Percentiles rank a stretch among this genome's conserved stretches.
Conservation (phyloP, 805 yeast species). For the Wickerhamomyces hampshirensis region DNA sequence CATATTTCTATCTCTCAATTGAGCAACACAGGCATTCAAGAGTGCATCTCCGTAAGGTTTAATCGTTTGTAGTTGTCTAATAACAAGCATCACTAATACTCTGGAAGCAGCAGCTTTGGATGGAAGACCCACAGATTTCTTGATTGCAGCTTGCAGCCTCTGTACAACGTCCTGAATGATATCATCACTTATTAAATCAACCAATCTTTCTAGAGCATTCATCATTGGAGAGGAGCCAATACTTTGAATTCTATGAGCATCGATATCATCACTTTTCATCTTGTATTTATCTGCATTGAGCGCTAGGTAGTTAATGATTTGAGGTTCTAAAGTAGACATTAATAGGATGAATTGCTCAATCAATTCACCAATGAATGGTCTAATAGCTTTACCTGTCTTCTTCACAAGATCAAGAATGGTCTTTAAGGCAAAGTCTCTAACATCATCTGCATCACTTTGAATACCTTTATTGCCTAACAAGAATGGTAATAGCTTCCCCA, state of each 20-base stretch:
- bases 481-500: slow-evolving; percentile 68
- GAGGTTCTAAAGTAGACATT: slow-evolving; percentile 90
- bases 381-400: slow-evolving; percentile 53
- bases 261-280: slow-evolving; percentile 64
- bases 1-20: slow-evolving; percentile 64
- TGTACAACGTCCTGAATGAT: slow-evolving; percentile 34
- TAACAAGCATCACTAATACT: slow-evolving; percentile 59
- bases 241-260: slow-evolving; percentile 67
- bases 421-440: slow-evolving; percentile 66
- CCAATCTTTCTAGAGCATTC: slow-evolving; percentile 73
- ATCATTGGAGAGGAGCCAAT: slow-evolving; percentile 82
- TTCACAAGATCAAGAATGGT: slow-evolving; percentile 70
- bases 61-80: slow-evolving; percentile 44
- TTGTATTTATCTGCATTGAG: slow-evolving; percentile 88
- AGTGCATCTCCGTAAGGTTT: slow-evolving; percentile 58
- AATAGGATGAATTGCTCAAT: slow-evolving; percentile 63
- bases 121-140: slow-evolving; percentile 79
- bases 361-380: slow-evolving; percentile 63
- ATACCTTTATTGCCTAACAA: slow-evolving; percentile 75
- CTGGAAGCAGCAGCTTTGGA: slow-evolving; percentile 83
- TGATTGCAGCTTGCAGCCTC: slow-evolving; percentile 50
- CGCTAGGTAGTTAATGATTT: slow-evolving; percentile 76
- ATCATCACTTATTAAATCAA: slow-evolving; percentile 52
- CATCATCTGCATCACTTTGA: slow-evolving; percentile 82
- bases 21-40: slow-evolving; percentile 50